Base-by-base conservation (phyloP, 2,329 filamentous ascomycete species). In the Cercospora sp. region DNA sequence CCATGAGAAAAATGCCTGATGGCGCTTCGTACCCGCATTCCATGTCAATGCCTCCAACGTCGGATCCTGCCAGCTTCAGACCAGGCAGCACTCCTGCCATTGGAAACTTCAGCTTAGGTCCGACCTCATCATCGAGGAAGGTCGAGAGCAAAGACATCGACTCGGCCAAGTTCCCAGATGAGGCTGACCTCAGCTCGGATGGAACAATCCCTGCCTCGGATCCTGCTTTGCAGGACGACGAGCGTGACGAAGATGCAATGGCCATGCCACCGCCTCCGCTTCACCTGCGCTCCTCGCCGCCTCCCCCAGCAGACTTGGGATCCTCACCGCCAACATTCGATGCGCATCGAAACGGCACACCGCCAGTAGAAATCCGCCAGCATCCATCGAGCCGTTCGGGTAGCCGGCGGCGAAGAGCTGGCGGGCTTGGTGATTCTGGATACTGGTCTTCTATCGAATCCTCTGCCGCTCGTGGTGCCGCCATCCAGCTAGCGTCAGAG, bases 371-470 rank as follows among this genome's bases (percentile, higher is more conserved):
- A 60, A 85, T 86, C 45, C 85, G 86, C 66, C 85, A 87, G 58
- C 82, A 85, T 42, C 82, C 85, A 45, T 89, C 89, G 20, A 91
- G 91, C n/a, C 85, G 85, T 53, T 84, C 82, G 33, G 75, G 88
- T 62, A 87, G 89, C 45, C 89, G 90, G 72, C 92, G 92, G 81
- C 90, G 91, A 72, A 94, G 93, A 79, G 88, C 91, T 75, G 87
- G 87, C 31, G 90, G 91, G 12, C 90, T 96, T 83, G 92, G 91
- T 75, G 95, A 99, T 80, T 98, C 94, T 77, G 95, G 95, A 48
- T 99, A 98, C 80, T 97, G 96, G 78, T 98, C 95, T 1, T 97
- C 94, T 0, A 86, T 98, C 18, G 94, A 97, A 74, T 98, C 95
- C 2, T 98, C 95, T 0, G 93, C 87, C 13, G 87, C 92, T 78